Evolutionary conservation across 306 rosid species (phyloP).

Genomic region (Hylodesmum podocarpum): DNA sequence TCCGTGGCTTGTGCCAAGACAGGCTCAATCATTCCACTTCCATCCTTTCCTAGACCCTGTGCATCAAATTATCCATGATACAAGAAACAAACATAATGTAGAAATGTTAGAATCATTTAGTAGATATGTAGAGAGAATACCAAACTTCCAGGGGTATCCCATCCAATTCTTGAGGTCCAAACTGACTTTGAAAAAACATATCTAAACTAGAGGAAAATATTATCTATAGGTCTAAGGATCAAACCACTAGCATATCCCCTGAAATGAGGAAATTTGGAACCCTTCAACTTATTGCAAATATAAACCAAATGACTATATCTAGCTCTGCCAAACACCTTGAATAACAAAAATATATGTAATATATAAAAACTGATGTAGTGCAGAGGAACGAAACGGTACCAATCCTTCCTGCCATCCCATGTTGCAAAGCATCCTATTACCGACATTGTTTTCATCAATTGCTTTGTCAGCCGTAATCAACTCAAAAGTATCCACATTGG

Average conservation of each 20-base stretch:
- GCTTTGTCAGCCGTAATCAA: constrained; percentile 92
- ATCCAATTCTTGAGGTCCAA: constrained; percentile 29
- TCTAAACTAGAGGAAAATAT: background rate
- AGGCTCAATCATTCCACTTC: constrained; percentile 95
- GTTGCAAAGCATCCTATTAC: constrained; percentile 99
- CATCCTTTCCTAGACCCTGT: constrained; percentile 97
- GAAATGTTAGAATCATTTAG: constrained; percentile 39
- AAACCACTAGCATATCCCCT: constrained; percentile 4
- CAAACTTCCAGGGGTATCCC: constrained; percentile 35
- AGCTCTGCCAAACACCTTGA: constrained; percentile 31
- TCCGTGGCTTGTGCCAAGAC: constrained; percentile 86
- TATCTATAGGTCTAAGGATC: background rate
- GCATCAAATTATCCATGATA: constrained; percentile 39
- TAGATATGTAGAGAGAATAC: constrained; percentile 17
- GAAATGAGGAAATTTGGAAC: background rate
- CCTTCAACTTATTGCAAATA: constrained; percentile 12
- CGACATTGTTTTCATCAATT: constrained; percentile 90
- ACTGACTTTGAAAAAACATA: background rate
- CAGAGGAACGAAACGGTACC: constrained; percentile 68
- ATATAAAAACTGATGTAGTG: constrained; percentile 13
- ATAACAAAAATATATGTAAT: background rate
- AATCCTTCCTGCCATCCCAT: constrained; percentile 99
- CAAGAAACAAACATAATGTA: constrained; percentile 37
- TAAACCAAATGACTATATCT: background rate
- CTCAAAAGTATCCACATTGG: constrained; percentile 60